Conservation (phyloP, 352 stramenopile species). For the Phytophthora colocasiae region DNA sequence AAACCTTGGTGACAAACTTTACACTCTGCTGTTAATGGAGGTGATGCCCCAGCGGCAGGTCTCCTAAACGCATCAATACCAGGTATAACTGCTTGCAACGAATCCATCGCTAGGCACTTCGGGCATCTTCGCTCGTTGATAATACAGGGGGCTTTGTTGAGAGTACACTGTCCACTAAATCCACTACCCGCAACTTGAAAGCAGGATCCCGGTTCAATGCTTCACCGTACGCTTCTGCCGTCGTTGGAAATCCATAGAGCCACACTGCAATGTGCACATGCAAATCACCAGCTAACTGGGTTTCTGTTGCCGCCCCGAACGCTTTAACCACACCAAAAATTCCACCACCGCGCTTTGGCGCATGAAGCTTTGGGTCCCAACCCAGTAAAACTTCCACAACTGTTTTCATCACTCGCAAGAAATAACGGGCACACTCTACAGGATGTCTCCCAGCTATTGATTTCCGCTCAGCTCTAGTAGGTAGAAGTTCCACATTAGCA, state of each 20-base stretch:
- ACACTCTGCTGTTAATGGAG: background rate
- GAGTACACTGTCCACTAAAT: background rate
- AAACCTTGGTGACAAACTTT: background rate
- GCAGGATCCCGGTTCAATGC: background rate
- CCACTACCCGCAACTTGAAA: background rate
- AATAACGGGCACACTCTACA: constrained; percentile 32
- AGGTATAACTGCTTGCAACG: background rate
- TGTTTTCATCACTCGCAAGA: constrained; percentile 25
- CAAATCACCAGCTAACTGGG: constrained; percentile 29
- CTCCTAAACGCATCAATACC: background rate
- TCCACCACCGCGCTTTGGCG: constrained; percentile 13
- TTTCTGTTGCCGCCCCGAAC: constrained; percentile 33
- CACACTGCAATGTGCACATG: constrained; percentile 36
- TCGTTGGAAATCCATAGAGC: constrained; percentile 38
- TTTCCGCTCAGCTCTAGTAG: constrained; percentile 11
- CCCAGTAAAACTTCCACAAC: constrained; percentile 24
- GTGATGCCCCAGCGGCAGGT: background rate
- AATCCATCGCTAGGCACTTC: background rate
- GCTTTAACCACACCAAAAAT: constrained; percentile 37
- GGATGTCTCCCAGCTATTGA: constrained; percentile 20
- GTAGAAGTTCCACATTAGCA: background rate
- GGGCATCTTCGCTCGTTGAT: background rate
- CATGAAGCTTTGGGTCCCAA: constrained; percentile 5
- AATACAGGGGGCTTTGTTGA: background rate
- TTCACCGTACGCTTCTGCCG: background rate